phyloP scores from a whole-genome alignment of 164 flowering plant species.

The Tetrastigma voinierianum region DNA sequence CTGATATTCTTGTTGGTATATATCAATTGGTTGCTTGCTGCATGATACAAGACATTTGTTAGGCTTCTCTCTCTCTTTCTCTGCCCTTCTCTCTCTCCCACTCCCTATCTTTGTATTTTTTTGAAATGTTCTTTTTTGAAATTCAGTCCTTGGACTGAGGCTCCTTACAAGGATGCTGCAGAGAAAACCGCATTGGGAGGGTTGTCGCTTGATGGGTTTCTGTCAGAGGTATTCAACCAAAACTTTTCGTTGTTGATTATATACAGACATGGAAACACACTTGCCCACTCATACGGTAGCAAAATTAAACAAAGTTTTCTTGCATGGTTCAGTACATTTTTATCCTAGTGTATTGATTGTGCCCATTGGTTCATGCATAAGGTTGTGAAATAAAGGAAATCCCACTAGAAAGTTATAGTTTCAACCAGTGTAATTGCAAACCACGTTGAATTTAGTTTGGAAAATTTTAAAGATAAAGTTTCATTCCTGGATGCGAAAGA shows the following conservation, averaged over 20 bases:
- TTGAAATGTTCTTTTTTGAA: background rate
- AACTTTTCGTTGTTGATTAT: conserved; percentile 2
- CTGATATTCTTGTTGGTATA: background rate
- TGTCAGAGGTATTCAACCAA: conserved; percentile 59
- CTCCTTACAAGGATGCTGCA: conserved; percentile 75
- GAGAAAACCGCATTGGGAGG: conserved; percentile 81
- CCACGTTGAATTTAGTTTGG: background rate
- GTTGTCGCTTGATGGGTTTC: conserved; percentile 74
- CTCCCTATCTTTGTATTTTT: background rate
- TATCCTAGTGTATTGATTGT: background rate
- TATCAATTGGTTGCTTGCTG: background rate
- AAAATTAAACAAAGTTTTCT: background rate
- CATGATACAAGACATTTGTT: background rate
- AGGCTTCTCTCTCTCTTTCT: too few relatives aligned
- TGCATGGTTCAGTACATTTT: background rate
- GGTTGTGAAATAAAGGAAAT: background rate
- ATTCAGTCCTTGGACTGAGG: conserved; percentile 82
- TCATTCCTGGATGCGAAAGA: background rate
- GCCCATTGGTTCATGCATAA: too few relatives aligned
- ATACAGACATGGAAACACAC: too few relatives aligned
- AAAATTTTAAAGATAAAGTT: background rate
- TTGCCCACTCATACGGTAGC: background rate
- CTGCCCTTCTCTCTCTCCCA: too few relatives aligned
- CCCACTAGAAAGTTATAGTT: background rate
- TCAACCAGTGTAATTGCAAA: background rate